phyloP scores from a whole-genome alignment of 1,139 yeast species.

The Diutina ranongensis region DNA sequence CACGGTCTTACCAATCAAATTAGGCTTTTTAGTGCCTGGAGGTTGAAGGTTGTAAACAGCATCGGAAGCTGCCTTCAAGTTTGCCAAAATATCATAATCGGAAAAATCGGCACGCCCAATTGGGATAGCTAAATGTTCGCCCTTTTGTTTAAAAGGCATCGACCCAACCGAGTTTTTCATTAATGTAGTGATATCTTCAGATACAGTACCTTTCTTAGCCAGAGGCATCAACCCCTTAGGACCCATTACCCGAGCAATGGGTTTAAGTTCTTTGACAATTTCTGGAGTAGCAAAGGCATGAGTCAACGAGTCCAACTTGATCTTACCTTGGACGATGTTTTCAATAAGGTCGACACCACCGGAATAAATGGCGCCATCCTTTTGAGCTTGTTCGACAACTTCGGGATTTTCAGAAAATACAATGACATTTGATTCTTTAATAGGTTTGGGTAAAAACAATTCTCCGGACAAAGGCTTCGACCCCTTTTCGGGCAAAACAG shows the following conservation, averaged over 20 bases:
- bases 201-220: conserved; percentile 77
- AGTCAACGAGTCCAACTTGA: conserved; percentile 48
- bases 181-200: conserved; percentile 45
- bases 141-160: conserved; percentile 62
- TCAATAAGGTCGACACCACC: conserved; percentile 71
- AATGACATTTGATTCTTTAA: conserved; percentile 51
- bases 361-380: conserved; percentile 35
- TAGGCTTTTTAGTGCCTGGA: conserved; percentile 53
- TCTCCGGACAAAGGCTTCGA: conserved; percentile 65
- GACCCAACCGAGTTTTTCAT: conserved; percentile 53
- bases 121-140: conserved; percentile 49
- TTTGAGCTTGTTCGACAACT: conserved; percentile 39
- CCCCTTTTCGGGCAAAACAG: conserved; percentile 71
- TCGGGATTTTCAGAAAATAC: conserved; percentile 56
- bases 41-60: conserved; percentile 52
- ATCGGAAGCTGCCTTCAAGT: conserved; percentile 58
- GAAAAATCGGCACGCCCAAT: conserved; percentile 72
- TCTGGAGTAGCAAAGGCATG: conserved; percentile 84
- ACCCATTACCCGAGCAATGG: conserved; percentile 70
- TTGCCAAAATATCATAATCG: conserved; percentile 64
- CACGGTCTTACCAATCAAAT: conserved; percentile 58
- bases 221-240: conserved; percentile 87
- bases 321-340: conserved; percentile 42
- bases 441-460: conserved; percentile 66
- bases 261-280: conserved; percentile 46